Conservation (phyloP, 352 stramenopile genomes). For the Phytophthora hibernalis region DNA sequence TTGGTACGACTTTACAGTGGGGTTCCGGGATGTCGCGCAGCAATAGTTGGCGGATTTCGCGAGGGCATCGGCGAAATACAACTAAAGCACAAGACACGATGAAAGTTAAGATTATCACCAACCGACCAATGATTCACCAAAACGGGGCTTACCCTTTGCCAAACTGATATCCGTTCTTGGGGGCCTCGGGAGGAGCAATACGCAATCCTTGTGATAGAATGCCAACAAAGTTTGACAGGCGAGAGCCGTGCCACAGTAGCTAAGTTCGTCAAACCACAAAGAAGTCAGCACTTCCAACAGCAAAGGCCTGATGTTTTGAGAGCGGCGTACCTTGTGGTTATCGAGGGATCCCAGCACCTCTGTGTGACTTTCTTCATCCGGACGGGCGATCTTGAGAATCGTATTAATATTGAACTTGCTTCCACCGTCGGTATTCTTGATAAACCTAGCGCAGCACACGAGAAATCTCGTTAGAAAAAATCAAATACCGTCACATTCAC, state of each 20-base stretch:
- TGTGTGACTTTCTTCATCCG: conserved; percentile 50
- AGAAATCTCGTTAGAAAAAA: conserved; percentile 6
- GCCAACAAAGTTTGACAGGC: conserved; percentile 66
- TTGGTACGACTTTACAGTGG: conserved; percentile 24
- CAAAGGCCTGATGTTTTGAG: too few species aligned
- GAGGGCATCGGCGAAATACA: conserved; percentile 78
- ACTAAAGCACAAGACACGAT: conserved; percentile 18
- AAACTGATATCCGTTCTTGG: conserved; percentile 72
- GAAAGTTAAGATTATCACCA: background rate
- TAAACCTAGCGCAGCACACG: conserved; percentile 41
- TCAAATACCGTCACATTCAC: conserved; percentile 2
- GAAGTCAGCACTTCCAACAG: background rate
- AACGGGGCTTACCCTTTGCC: conserved; percentile 57
- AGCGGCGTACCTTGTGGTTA: conserved; percentile 60
- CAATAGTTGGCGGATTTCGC: conserved; percentile 71
- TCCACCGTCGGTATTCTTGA: conserved; percentile 54
- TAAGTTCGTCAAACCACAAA: conserved; percentile 8
- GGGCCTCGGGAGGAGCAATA: conserved; percentile 72
- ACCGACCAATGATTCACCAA: background rate
- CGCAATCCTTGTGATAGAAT: conserved; percentile 75
- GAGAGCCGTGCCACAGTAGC: conserved; percentile 70
- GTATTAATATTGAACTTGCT: conserved; percentile 60
- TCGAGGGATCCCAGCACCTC: conserved; percentile 45
- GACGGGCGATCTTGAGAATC: conserved; percentile 56
- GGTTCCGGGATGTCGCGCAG: conserved; percentile 35